Base-by-base conservation (phyloP, 257 asterid genomes). In the Solanum appendiculatum region DNA sequence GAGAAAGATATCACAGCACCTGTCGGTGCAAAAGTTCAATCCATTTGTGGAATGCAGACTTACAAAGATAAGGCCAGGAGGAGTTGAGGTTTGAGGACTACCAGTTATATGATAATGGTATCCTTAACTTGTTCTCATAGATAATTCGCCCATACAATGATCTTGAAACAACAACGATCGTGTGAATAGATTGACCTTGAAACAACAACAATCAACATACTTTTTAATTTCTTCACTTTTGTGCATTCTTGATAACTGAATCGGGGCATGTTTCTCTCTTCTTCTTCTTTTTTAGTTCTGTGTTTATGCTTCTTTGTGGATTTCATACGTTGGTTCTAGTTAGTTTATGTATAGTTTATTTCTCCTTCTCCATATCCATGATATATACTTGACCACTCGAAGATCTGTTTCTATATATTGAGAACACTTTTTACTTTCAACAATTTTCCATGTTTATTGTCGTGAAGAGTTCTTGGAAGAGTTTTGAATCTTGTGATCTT, bases 31-130 rank as follows among this genome's bases (percentile, higher is more conserved):
- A 92, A 92, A 34, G 94, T 36, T 36, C 39, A 36, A 36, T 36
- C 39, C 39, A 36, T 36, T 36, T 36, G 39, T 36, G 39, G 39
- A 90, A 96, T 95, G 96, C 91, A 91, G 15, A 87, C 77, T 74
- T 92, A 94, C 88, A 86, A 91, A 90, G 93, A 91, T 25, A 96
- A 90, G 94, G 92, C 88, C 98, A 96, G 72, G 98, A 96, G 88
- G 85, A 93, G 5, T 36, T 36, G 39, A 36, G 39, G 39, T 36
- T 36, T 36, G 39, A 36, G 39, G 39, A 36, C 39, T 36, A 36
- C 39, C 39, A 36, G 39, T 36, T 36, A 36, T 3, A 5, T 36
- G 5, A 36, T 36, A 36, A 93, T 91, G 98, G 98, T 93, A 70
- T 56, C 75, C 78, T 81, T 87, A 83, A 86, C 56, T 33, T 34